Conservation (phyloP, 1,284 basidiomycete genomes). For the Vanrija sp. region DNA sequence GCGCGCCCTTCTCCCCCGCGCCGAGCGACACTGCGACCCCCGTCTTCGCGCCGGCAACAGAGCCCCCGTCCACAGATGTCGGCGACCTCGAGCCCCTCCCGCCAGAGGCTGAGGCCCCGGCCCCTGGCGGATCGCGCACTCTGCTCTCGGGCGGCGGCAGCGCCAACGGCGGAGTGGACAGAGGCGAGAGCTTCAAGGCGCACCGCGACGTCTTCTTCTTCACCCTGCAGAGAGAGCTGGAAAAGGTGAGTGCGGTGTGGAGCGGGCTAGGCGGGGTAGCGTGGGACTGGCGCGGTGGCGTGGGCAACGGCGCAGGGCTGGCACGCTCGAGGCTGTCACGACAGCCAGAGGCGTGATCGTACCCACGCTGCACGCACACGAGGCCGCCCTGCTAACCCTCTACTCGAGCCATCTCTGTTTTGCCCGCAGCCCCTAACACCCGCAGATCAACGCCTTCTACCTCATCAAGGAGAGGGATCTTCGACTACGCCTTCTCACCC, state of each 20-base stretch:
- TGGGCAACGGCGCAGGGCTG: no score
- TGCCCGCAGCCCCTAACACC: background rate
- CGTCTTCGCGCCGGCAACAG: slow-evolving; percentile 1
- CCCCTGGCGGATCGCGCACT: slow-evolving; percentile 25
- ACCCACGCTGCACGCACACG: no score
- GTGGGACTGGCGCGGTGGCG: no score
- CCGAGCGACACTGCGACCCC: slow-evolving; percentile 5
- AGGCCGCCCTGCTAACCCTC: no score
- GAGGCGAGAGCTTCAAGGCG: slow-evolving; percentile 66
- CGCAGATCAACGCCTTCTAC: slow-evolving; percentile 97
- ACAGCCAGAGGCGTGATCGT: no score
- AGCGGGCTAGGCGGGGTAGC: background rate
- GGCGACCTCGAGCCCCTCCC: slow-evolving; percentile 45
- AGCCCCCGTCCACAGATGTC: background rate
- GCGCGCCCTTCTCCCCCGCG: slow-evolving; percentile 7
- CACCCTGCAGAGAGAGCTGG: slow-evolving; percentile 94
- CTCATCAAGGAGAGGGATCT: slow-evolving; percentile 96
- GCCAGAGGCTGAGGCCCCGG: slow-evolving; percentile 44
- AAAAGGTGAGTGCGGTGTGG: slow-evolving; percentile 64
- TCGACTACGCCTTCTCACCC: slow-evolving; percentile 82
- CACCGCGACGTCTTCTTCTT: slow-evolving; percentile 99
- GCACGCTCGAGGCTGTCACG: no score
- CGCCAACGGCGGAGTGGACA: slow-evolving; percentile 22
- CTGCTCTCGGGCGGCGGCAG: slow-evolving; percentile 11
- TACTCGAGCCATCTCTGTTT: no score